Conservation (phyloP, 345 rosid species). For the Sisymbrium irio region DNA sequence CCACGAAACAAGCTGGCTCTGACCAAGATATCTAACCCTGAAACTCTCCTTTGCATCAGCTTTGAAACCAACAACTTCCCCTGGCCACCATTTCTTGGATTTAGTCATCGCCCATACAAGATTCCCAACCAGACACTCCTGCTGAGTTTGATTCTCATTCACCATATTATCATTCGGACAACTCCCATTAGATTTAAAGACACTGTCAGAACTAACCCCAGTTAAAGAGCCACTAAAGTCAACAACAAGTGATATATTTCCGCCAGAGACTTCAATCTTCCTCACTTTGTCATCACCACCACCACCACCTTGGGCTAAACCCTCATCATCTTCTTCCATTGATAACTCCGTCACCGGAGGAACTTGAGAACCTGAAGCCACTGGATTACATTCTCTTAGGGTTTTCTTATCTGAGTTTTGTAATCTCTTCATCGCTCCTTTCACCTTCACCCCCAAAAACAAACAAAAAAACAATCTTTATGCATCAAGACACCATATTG, state of each 20-base stretch:
- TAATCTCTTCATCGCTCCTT: conserved; percentile 46
- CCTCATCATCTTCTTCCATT: conserved; percentile 31
- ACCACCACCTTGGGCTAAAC: conserved; percentile 24
- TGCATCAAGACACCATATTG: conserved; percentile 9
- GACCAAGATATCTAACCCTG: conserved; percentile 53
- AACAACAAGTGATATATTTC: conserved; percentile 61
- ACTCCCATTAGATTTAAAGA: conserved; percentile 13
- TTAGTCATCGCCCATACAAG: conserved; percentile 74
- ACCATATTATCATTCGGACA: conserved; percentile 17
- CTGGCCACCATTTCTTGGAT: conserved; percentile 84
- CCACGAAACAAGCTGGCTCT: conserved; percentile 52
- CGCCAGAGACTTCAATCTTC: conserved; percentile 53
- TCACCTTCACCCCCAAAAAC: background rate
- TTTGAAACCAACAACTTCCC: conserved; percentile 52
- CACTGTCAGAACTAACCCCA: conserved; percentile 17
- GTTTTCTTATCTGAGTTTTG: conserved; percentile 43
- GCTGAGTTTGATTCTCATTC: conserved; percentile 22
- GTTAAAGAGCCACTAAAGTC: conserved; percentile 51
- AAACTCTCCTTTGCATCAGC: conserved; percentile 37
- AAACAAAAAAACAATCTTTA: background rate
- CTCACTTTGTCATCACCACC: conserved; percentile 32
- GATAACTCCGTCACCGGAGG: conserved; percentile 26
- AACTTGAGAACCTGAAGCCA: conserved; percentile 30
- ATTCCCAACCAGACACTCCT: conserved; percentile 54
- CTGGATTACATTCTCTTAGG: conserved; percentile 40